Conservation (phyloP, 345 rosid genomes). For the Xanthoceras sorbifolium region DNA sequence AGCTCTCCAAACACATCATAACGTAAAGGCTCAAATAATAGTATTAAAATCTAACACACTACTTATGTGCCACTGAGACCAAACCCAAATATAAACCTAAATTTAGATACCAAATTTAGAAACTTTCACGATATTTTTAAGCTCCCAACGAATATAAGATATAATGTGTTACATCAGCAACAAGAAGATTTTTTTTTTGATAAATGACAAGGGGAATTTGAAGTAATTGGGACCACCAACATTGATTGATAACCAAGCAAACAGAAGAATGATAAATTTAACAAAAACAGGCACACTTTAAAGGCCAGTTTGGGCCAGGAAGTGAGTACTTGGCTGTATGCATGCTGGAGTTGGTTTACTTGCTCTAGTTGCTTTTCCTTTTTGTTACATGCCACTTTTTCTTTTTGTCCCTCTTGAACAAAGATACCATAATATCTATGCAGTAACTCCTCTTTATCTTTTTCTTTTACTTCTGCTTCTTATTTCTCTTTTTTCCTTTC, state of each 20-base stretch:
- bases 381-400: slow-evolving; percentile 8
- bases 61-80: too few species aligned
- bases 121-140: neutral
- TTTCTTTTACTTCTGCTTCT: neutral
- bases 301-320: neutral
- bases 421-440: neutral
- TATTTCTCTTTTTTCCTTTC: neutral
- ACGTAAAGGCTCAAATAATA: too few species aligned
- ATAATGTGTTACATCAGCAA: neutral
- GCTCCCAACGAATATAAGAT: neutral
- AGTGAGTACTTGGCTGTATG: neutral
- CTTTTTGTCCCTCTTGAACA: neutral
- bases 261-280: neutral
- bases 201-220: neutral
- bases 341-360: neutral
- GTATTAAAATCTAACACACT: too few species aligned
- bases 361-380: slow-evolving; percentile 1
- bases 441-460: neutral
- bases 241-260: neutral
- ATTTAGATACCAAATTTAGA: too few species aligned
- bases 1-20: too few species aligned
- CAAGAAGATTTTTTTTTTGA: too few species aligned
- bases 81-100: too few species aligned
- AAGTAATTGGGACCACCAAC: slow-evolving; percentile 1
- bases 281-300: too few species aligned